phyloP scores from a whole-genome alignment of 345 rosid species.

The Eucalyptus sp. region DNA sequence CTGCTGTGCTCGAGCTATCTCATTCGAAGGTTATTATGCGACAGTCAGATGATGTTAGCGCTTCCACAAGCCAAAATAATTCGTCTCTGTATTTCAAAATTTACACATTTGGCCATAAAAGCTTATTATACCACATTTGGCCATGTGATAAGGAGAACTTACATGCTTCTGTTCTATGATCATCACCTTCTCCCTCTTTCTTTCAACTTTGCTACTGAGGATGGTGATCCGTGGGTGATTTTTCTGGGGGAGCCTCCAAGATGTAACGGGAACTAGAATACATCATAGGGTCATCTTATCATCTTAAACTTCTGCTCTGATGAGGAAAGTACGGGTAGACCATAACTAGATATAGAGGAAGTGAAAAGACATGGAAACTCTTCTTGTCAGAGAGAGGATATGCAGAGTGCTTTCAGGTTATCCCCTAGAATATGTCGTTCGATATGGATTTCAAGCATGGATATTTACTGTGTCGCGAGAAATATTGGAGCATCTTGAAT shows the following conservation, averaged over 20 bases:
- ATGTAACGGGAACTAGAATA: not conserved
- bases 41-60: not conserved
- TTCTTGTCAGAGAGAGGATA: rapidly evolving
- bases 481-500: too few relatives aligned
- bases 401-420: too few relatives aligned
- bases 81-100: not conserved
- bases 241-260: too few relatives aligned
- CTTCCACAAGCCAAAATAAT: not conserved
- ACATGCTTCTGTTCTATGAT: not conserved
- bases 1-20: not conserved
- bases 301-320: not conserved
- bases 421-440: too few relatives aligned
- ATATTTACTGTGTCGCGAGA: rapidly evolving
- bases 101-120: too few relatives aligned
- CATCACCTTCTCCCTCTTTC: rapidly evolving
- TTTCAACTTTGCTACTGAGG: not conserved
- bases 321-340: not conserved
- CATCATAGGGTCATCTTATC: not conserved
- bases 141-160: too few relatives aligned
- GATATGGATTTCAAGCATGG: too few relatives aligned
- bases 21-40: not conserved
- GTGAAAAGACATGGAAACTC: too few relatives aligned
- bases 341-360: too few relatives aligned
- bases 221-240: too few relatives aligned
- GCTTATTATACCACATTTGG: not conserved